Conservation (phyloP, 768 basidiomycete species). For the Astraeus odoratus region DNA sequence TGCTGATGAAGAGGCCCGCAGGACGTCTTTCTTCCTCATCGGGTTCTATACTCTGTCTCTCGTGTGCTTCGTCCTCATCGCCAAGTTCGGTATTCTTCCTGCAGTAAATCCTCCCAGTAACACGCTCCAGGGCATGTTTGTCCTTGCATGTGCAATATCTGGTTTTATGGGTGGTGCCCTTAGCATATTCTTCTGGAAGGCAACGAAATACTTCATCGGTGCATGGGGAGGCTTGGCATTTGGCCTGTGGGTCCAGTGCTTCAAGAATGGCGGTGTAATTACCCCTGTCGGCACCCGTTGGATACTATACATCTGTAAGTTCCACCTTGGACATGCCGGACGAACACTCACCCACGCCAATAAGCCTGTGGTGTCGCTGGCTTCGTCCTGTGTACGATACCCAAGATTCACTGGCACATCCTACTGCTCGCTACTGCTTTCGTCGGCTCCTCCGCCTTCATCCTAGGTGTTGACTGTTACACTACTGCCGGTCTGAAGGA, state of each 20-base stretch:
- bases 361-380: conserved; percentile 66
- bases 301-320: conserved; percentile 80
- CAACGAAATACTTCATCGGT: conserved; percentile 69
- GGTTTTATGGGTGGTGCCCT: conserved; percentile 80
- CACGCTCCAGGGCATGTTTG: conserved; percentile 84
- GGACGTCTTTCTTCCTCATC: conserved; percentile 91
- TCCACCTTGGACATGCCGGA: conserved; percentile 8
- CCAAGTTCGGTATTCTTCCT: conserved; percentile 82
- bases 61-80: conserved; percentile 80
- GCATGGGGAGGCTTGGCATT: conserved; percentile 70
- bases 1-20: conserved; percentile 26
- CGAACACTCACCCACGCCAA: conserved; percentile 15
- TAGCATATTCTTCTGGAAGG: conserved; percentile 91
- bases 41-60: conserved; percentile 87
- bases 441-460: conserved; percentile 86
- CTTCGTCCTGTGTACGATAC: conserved; percentile 79
- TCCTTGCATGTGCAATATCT: conserved; percentile 73
- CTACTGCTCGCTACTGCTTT: conserved; percentile 82
- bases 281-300: conserved; percentile 72
- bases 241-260: conserved; percentile 82
- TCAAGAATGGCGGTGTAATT: conserved; percentile 78
- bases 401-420: conserved; percentile 81
- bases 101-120: conserved; percentile 73
- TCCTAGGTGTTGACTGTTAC: conserved; percentile 91
- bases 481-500: conserved; percentile 90